Percentiles rank a stretch among this genome's conserved stretches.
Conservation (phyloP, 2,329 filamentous ascomycete genomes). For the Shiraia bambusicola region DNA sequence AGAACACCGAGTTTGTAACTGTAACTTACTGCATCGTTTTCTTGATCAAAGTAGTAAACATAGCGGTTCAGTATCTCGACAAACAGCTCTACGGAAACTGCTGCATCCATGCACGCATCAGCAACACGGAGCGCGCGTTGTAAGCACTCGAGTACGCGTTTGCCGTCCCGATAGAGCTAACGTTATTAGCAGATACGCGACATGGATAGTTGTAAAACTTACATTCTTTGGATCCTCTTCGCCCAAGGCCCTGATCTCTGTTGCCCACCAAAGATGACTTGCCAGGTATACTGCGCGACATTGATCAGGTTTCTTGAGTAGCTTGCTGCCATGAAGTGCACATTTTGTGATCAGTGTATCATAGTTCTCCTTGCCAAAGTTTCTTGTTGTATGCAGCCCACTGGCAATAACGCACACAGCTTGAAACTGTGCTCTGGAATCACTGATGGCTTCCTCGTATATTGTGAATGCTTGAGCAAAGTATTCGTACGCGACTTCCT, state of each 20-base stretch:
- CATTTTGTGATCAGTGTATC: constrained; percentile 98
- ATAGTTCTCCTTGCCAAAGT: constrained; percentile 96
- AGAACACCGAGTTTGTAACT: background rate
- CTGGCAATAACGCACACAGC: constrained; percentile 93
- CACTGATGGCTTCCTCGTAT: constrained; percentile 93
- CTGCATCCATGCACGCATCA: constrained; percentile 98
- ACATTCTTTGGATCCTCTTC: constrained; percentile 82
- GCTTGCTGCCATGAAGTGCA: constrained; percentile 91
- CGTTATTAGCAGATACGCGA: constrained; percentile 11
- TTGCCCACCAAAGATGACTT: constrained; percentile 97
- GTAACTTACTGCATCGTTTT: constrained; percentile 80
- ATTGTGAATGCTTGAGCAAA: constrained; percentile 98
- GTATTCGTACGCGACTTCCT: constrained; percentile 97
- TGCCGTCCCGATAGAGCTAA: constrained; percentile 90
- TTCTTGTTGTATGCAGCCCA: constrained; percentile 81
- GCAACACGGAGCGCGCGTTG: constrained; percentile 94
- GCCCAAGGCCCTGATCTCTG: constrained; percentile 72
- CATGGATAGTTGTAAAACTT: constrained; percentile 41
- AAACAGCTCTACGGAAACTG: constrained; percentile 94
- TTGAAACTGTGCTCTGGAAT: constrained; percentile 96
- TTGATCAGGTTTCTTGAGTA: constrained; percentile 96
- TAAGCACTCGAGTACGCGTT: constrained; percentile 92
- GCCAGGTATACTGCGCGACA: constrained; percentile 95
- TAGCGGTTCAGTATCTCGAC: constrained; percentile 98
- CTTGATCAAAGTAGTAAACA: constrained; percentile 98